Evolutionary conservation across 2,329 filamentous ascomycete genomes (phyloP).

Genomic region (Zarea fungicola): DNA sequence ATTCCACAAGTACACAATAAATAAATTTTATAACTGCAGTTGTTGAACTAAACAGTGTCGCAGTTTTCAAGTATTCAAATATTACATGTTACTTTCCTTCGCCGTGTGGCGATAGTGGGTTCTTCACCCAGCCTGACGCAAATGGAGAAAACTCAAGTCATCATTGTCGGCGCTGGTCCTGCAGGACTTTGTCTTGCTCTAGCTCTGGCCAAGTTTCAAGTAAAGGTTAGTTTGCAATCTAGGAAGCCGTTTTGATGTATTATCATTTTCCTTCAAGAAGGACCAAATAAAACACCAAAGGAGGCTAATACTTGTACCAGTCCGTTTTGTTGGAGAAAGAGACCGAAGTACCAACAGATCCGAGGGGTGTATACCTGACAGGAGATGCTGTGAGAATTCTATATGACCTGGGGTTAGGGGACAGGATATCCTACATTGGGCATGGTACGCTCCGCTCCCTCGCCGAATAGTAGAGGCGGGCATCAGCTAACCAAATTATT

Average conservation of each 20-base stretch:
- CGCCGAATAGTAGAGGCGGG: no score
- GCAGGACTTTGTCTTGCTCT: neutral
- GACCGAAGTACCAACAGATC: constrained; percentile 21
- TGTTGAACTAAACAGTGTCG: no score
- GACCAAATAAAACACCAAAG: no score
- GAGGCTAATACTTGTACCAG: constrained; percentile 6
- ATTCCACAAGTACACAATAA: no score
- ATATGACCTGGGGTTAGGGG: constrained; percentile 21
- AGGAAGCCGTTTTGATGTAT: no score
- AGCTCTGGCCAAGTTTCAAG: neutral
- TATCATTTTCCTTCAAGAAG: neutral
- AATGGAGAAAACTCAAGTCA: neutral
- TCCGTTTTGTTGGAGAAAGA: constrained; percentile 24
- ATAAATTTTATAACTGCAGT: no score
- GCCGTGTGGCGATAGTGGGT: no score
- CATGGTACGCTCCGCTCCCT: neutral
- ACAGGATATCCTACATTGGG: constrained; percentile 7
- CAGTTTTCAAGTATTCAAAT: no score
- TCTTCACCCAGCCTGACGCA: no score
- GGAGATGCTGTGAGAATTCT: constrained; percentile 25
- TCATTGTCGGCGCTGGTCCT: neutral
- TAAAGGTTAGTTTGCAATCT: neutral
- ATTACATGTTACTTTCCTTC: no score
- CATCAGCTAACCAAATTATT: neutral
- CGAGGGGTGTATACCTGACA: constrained; percentile 25